Evolutionary conservation across 495 filamentous ascomycete genomes (phyloP), one percentile per base, ranked within the genome.

Genomic region (Penicillium canescens): DNA sequence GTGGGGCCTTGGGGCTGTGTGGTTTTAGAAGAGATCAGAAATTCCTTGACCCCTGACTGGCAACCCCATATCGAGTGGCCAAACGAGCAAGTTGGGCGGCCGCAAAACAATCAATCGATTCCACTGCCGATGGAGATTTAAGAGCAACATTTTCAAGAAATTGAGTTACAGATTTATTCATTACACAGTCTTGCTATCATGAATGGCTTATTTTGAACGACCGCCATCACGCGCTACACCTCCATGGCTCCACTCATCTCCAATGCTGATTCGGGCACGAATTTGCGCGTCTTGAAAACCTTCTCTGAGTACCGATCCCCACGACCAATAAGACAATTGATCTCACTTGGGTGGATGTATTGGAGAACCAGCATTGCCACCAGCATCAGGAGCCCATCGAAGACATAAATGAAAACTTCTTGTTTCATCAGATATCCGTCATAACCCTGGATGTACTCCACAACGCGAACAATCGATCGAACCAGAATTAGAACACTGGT

Each of bases 351-450:
- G 51, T 73, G 70, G 11, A 47, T 23, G 33, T 70, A 55, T 45
- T 73, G 77, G 48, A 86, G 78, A 2, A 79, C 50, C 0, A 78
- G 52, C 64, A 82, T 78, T 14, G 78, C 80, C 0, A 62, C 6
- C 20, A 83, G 57, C 85, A 90, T 88, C 39, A 83, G 56, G 39
- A 75, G 41, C 12, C 77, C 70, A 61, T 90, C 86, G 54, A 89
- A 88, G 3, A 85, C 58, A 59, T 87, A 89, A 46, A 88, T 60
- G 52, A 80, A 81, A 43, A 73, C 77, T 67, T 89, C 86, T 37
- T 82, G 72, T 14, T 45, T 59, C 54, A 86, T 60, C 24, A 82
- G 28, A 53, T 68, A 76, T 6, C 83, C 82, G 10, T 74, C 68
- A 34, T 77, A 63, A 0, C 87, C 85, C 62, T 81, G 68, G 0